Base-by-base conservation (phyloP, 768 basidiomycete species). In the Lactarius sp. region DNA sequence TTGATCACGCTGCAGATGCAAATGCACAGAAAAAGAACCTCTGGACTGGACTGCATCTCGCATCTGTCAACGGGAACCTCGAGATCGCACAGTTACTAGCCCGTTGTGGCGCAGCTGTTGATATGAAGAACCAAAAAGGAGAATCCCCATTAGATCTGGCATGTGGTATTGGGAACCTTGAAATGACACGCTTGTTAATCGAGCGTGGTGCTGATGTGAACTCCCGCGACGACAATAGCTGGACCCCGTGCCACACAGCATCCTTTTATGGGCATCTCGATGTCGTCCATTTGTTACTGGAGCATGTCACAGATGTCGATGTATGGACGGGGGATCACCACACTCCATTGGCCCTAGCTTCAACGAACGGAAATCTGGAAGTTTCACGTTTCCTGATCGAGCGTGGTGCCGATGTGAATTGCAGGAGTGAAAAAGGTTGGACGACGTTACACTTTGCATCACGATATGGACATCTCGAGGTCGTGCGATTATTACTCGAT, bases 251-350 rank as follows among this genome's bases (percentile, higher is more conserved):
- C 6, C 56, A 56, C 27, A 7, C 0, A 8, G 56, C 44, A 13
- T 56, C 42, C 1, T n/a, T 0, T 6, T 2, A 46, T 2, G 44
- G 56, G n/a, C 6, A 1, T n/a, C n/a, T 56, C 44, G 44, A 46
- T 10, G 3, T 36, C 44, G 3, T 56, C 12, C 12, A n/a, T n/a
- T 2, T 46, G 4, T 4, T 56, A 2, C 42, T 56, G 3, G 12
- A 34, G 13, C 6, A n/a, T 1, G n/a, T 14, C 6, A 13, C 13
- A 6, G 31, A 47, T 9, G 5, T 56, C 44, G 33, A 46, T 12
- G 12, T 44, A 0, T 33, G n/a, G 10, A 20, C n/a, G 13, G 10
- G 2, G 7, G 1, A 2, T 13, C n/a, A 10, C n/a, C 0, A 1
- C 1, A 46, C 46, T 2, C 8, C 46, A 46, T 20, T 49, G 10